phyloP scores from a whole-genome alignment of 2,329 filamentous ascomycete species.

The Cercospora zeae-maydis region DNA sequence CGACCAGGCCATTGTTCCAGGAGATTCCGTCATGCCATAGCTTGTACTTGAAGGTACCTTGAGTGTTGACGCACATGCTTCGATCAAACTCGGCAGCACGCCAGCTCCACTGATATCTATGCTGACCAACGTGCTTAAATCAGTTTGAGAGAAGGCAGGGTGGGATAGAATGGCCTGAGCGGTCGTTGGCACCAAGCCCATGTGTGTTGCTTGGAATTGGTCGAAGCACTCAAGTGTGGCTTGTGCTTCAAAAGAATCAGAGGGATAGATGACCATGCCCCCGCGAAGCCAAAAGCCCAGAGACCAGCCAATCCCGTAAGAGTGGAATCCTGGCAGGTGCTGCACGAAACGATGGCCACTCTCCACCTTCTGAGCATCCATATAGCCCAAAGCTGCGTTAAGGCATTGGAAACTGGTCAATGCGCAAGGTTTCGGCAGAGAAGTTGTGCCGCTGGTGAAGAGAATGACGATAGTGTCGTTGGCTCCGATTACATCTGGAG shows the following conservation, averaged over 20 bases:
- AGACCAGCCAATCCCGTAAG: slow-evolving; percentile 34
- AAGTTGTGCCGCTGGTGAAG: slow-evolving; percentile 52
- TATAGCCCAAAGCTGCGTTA: slow-evolving; percentile 38
- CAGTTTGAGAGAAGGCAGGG: slow-evolving; percentile 30
- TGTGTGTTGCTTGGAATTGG: slow-evolving; percentile 34
- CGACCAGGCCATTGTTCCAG: slow-evolving; percentile 43
- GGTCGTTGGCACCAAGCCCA: slow-evolving; percentile 36
- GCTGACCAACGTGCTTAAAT: slow-evolving; percentile 33
- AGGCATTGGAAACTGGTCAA: slow-evolving; percentile 39
- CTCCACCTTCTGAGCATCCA: slow-evolving; percentile 30
- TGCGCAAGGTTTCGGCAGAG: slow-evolving; percentile 46
- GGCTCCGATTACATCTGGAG: slow-evolving; percentile 30
- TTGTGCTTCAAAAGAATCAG: slow-evolving; percentile 33
- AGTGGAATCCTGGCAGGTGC: slow-evolving; percentile 35
- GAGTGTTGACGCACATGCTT: slow-evolving; percentile 30
- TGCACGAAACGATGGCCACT: slow-evolving; percentile 31
- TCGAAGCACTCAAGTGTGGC: slow-evolving; percentile 36
- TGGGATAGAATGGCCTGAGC: slow-evolving; percentile 35
- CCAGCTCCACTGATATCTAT: slow-evolving; percentile 38
- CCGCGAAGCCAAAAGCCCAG: slow-evolving; percentile 32
- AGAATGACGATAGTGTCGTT: slow-evolving; percentile 41
- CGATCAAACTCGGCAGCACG: slow-evolving; percentile 35
- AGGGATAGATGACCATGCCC: slow-evolving; percentile 32
- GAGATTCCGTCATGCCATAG: slow-evolving; percentile 49
- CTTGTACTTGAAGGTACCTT: slow-evolving; percentile 33